Conservation (phyloP, 1,139 yeast genomes). For the Blastobotrys persicus region DNA sequence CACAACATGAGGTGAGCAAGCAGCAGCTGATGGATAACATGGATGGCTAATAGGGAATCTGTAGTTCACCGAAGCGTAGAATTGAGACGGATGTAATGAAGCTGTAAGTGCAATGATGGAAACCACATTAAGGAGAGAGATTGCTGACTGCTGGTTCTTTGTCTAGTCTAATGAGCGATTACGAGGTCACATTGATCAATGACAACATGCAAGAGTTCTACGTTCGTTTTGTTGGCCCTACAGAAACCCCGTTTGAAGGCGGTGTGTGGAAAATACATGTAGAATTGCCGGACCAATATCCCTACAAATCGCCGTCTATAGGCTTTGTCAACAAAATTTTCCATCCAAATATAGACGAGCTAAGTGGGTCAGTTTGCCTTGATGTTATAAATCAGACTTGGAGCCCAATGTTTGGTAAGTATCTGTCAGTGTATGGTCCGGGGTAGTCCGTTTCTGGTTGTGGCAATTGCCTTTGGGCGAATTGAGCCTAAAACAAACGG, state of each 20-base stretch:
- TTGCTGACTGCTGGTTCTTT: conserved; percentile 1
- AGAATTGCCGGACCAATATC: conserved; percentile 93
- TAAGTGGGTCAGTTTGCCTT: conserved; percentile 89
- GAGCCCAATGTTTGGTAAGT: conserved; percentile 90
- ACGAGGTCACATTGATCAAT: conserved; percentile 78
- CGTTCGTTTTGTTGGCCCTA: conserved; percentile 85
- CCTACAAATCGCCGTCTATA: conserved; percentile 92
- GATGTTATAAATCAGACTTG: conserved; percentile 97
- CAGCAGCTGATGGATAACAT: not conserved
- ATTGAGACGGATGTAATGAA: conserved; percentile 98
- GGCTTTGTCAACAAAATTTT: conserved; percentile 89
- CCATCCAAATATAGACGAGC: conserved; percentile 78
- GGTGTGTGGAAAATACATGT: conserved; percentile 93
- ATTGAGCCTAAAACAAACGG: too few relatives aligned
- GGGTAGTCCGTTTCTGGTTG: too few relatives aligned
- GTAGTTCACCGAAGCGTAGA: conserved; percentile 75
- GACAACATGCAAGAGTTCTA: conserved; percentile 90
- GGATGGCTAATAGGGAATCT: not conserved
- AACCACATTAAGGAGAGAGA: not conserved
- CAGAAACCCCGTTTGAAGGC: conserved; percentile 83
- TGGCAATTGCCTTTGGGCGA: too few relatives aligned
- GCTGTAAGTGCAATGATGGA: conserved; percentile 55
- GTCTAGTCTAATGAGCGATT: conserved; percentile 78
- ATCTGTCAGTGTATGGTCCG: too few relatives aligned
- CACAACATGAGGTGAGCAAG: conserved; percentile 5